A percentile compares a stretch with the other conserved stretches of the same genome.
Evolutionary conservation across 2,329 filamentous ascomycete genomes (phyloP).

Genomic region (Aspergillus piperis): DNA sequence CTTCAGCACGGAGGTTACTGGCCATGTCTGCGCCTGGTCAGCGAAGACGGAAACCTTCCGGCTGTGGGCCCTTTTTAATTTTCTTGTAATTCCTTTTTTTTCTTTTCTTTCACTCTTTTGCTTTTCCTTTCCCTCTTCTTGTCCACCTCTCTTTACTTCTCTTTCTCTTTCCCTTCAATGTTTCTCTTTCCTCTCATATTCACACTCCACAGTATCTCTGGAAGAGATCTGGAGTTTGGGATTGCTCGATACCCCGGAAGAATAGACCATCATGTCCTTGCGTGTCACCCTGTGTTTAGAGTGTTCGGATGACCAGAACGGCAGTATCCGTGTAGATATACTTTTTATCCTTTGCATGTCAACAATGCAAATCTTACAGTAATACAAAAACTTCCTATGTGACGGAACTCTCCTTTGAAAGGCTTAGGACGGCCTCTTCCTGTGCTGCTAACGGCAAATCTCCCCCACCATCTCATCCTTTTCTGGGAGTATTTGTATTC

Average conservation of each 20-base stretch:
- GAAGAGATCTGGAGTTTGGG: conserved; percentile 25
- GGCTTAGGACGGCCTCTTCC: background rate
- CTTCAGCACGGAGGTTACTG: background rate
- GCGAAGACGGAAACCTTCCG: background rate
- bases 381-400: background rate
- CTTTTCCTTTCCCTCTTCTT: background rate
- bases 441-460: background rate
- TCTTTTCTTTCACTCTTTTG: background rate
- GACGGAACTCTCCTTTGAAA: background rate
- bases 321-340: conserved; percentile 17
- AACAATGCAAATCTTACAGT: conserved; percentile 2
- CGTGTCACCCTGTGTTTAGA: conserved; percentile 14
- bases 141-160: background rate
- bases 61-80: background rate
- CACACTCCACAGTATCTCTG: conserved; percentile 10
- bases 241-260: conserved; percentile 29
- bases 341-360: conserved; percentile 5
- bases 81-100: conserved; percentile 1
- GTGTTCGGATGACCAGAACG: conserved; percentile 13
- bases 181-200: conserved; percentile 13
- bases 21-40: background rate
- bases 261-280: conserved; percentile 19
- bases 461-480: too few species aligned
- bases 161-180: conserved; percentile 4
- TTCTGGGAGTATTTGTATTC: background rate